Conservation (phyloP, 441 rosid genomes). For the Euphorbia celastroides region DNA sequence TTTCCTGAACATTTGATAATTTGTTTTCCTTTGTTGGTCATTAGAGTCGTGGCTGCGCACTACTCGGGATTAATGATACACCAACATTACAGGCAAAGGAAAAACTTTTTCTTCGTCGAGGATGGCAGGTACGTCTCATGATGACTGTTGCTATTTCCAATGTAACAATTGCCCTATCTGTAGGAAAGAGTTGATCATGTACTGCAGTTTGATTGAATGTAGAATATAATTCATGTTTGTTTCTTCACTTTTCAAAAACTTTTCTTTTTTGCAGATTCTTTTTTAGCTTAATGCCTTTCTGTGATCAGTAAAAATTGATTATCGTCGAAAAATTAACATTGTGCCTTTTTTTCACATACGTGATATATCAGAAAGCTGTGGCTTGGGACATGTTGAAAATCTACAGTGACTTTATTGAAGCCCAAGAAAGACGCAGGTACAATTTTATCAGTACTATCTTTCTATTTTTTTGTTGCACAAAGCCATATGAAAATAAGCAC, state of each 20-base stretch:
- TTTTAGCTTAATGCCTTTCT: neutral
- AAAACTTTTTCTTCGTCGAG: constrained; percentile 73
- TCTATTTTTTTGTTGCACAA: neutral
- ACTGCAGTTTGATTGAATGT: neutral
- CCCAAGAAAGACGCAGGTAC: constrained; percentile 76
- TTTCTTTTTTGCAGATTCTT: too few relatives aligned
- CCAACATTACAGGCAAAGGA: constrained; percentile 86
- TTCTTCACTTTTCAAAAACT: too few relatives aligned
- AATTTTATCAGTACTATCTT: neutral
- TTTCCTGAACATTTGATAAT: neutral
- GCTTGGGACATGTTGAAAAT: constrained; percentile 96
- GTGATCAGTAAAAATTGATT: neutral
- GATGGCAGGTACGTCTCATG: constrained; percentile 77
- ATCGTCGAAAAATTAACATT: neutral
- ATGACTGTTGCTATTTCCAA: constrained; percentile 10
- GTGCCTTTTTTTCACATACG: constrained; percentile 16
- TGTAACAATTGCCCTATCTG: neutral
- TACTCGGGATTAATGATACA: constrained; percentile 71
- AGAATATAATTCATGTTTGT: neutral
- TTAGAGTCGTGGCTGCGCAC: constrained; percentile 90
- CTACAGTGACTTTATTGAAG: constrained; percentile 68
- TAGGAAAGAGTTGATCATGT: neutral
- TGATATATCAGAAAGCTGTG: constrained; percentile 58
- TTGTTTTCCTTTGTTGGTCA: neutral
- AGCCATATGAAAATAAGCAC: neutral